Base-by-base conservation (phyloP, 75 land plant genomes). In the Ceratopteris richardii region DNA sequence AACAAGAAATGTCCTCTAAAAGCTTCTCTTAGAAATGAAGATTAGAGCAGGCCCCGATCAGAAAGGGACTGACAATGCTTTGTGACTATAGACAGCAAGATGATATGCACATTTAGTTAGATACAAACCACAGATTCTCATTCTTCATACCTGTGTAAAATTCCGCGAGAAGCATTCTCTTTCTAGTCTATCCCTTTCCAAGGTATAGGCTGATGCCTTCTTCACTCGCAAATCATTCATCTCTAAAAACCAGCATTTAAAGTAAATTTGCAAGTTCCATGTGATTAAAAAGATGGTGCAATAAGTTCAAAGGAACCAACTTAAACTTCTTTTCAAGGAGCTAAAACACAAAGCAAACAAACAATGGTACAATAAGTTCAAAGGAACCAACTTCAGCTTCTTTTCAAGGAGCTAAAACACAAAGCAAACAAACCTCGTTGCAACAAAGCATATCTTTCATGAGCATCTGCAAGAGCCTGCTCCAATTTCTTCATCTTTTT, bases 391-490 rank as follows among this genome's bases (percentile, higher is more conserved):
- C n/a, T 20, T 14, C 14, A 5, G 48, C 17, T 46, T 17, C 48
- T 3, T n/a, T 46, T 7, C 17, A 20, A 2, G 48, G 48, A 17
- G 17, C 14, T 14, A n/a, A 17, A 14, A 46, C 14, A 46, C 14
- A 46, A 17, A n/a, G n/a, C 14, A 5, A 17, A 46, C 14, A 46
- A 3, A 46, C 48, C 48, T 46, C 17, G 5, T 2, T 14, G 48
- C 48, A 46, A 46, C 5, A 46, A 20, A 17, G 21, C 17, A 14
- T 46, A 46, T 46, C 48, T 46, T 14, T 46, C 48, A 46, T 46
- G 48, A 7, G 48, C 48, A 2, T 46, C 48, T 46, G 48, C 48
- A n/a, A 46, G 48, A 17, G 48, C 48, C 21, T 46, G 48, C 48
- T 46, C 48, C 48, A 46, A 20, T 17, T 46, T 46, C 21, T 20